Base-by-base conservation (phyloP, 805 yeast species). In the Candida bentonensis region DNA sequence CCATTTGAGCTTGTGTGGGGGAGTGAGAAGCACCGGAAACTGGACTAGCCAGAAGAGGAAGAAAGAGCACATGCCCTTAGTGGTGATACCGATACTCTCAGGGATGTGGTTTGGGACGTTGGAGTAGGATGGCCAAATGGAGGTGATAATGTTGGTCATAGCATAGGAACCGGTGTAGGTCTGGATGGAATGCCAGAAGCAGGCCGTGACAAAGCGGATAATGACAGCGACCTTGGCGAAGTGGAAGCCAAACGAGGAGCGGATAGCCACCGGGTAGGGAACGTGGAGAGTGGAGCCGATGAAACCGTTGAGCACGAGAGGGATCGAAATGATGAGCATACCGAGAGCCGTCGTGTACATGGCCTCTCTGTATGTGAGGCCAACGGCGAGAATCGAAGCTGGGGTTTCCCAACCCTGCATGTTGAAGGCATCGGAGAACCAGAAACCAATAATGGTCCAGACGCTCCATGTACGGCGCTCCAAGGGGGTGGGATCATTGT, bases 311-410 rank as follows among this genome's bases (percentile, higher is more conserved):
- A 76, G 57, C 2, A 74, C 71, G 28, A 85, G 79, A 51, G 83
- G 83, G 1, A 70, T 52, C 50, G 82, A 87, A 50, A 81, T 75
- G 42, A 81, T 62, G 22, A 68, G 57, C 58, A 85, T 84, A 4
- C 94, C 94, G n/a, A 84, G 47, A 88, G 92, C 82, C 21, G 84
- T 88, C 2, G 87, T 72, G 30, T 83, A 63, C 88, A 94, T 84
- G n/a, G 82, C 76, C 56, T 78, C 85, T 89, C 92, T 84, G 92
- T 92, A 83, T 21, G 78, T 72, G 60, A 84, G 65, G n/a, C 88
- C 88, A 22, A 77, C 74, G 44, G 69, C 67, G 47, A 79, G 78
- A 53, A 92, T 89, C 0, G 92, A 79, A n/a, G 87, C 76, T 1
- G 92, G 92, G 54, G 85, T 82, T 66, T 81, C 84, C 86, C 88